Base-by-base conservation (phyloP, 306 rosid genomes). In the Comarum palustre region DNA sequence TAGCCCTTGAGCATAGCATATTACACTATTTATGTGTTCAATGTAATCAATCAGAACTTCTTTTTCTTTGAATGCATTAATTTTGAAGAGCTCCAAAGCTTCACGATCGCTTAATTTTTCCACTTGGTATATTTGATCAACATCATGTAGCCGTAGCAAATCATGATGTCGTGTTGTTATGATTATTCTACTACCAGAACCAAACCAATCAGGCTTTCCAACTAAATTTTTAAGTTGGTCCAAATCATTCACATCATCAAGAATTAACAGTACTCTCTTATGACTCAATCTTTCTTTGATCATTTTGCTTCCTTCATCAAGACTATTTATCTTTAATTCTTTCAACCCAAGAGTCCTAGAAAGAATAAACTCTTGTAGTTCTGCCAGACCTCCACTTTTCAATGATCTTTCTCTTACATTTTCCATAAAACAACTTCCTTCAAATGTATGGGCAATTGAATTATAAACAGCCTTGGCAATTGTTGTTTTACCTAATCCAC, bases 191-290 rank as follows among this genome's bases (percentile, higher is more conserved):
- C 72, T 75, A 0, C 67, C 38, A 0, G 0, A 2, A 17, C 67
- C 78, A 36, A 75, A 54, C 66, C 65, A 29, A 11, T 66, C 17
- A 42, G 2, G 10, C 4, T 42, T 22, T 15, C 73, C 73, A 1
- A 5, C 72, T 41, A 66, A 39, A 0, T 1, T 7, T 0, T 39
- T 15, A 2, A 75, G 5, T 12, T 54, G 78, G 10, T 38, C 31
- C 47, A 55, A 8, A 1, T 75, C 1, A 39, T n/a, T 48, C 4
- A 41, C 66, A 52, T 66, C 78, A n/a, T 41, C 78, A n/a, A 75
- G 39, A 16, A 75, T 19, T 12, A 75, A 17, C 32, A 66, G 73
- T 17, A 66, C 45, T 31, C 2, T 75, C 20, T 19, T 51, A 5
- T 19, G 8, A 0, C 10, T 2, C 34, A 51, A 54, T 13, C 41